Evolutionary conservation across 495 filamentous ascomycete species (phyloP).

Genomic region (Pyrenula massariospora): DNA sequence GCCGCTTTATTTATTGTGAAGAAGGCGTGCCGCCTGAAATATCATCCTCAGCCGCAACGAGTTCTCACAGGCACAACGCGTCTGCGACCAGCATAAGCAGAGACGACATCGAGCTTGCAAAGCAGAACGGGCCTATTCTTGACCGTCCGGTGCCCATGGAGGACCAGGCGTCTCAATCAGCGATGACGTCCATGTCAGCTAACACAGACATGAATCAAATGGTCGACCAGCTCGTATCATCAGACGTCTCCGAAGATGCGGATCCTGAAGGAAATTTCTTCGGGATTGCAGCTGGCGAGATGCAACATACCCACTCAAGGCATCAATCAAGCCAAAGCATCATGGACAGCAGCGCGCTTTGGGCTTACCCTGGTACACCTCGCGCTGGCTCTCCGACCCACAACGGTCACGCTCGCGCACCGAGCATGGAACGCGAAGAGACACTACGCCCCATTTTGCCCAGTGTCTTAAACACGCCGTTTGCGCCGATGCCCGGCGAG

Average conservation of each 20-base stretch:
- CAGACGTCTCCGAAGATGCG: slow-evolving; percentile 34
- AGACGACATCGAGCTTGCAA: slow-evolving; percentile 28
- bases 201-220: slow-evolving; percentile 41
- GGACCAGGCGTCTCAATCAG: slow-evolving; percentile 27
- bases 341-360: not conserved
- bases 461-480: slow-evolving; percentile 36
- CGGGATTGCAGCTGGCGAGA: not conserved
- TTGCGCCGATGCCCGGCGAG: slow-evolving; percentile 19
- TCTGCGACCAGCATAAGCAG: slow-evolving; percentile 29
- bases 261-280: slow-evolving; percentile 4
- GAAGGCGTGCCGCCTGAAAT: slow-evolving; percentile 39
- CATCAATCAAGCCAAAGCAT: not conserved
- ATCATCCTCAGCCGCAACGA: slow-evolving; percentile 24
- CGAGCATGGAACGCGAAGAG: not conserved
- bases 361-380: not conserved
- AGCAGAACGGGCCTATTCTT: slow-evolving; percentile 15
- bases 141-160: slow-evolving; percentile 14
- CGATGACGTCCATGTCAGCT: slow-evolving; percentile 31
- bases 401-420: not conserved
- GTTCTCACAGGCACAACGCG: slow-evolving; percentile 21
- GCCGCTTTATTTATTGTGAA: slow-evolving; percentile 42
- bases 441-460: slow-evolving; percentile 11
- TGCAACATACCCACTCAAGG: not conserved
- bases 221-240: slow-evolving; percentile 55
- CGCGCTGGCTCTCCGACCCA: not conserved